phyloP scores from a whole-genome alignment of 805 yeast genomes.

The Blastobotrys attinorum region DNA sequence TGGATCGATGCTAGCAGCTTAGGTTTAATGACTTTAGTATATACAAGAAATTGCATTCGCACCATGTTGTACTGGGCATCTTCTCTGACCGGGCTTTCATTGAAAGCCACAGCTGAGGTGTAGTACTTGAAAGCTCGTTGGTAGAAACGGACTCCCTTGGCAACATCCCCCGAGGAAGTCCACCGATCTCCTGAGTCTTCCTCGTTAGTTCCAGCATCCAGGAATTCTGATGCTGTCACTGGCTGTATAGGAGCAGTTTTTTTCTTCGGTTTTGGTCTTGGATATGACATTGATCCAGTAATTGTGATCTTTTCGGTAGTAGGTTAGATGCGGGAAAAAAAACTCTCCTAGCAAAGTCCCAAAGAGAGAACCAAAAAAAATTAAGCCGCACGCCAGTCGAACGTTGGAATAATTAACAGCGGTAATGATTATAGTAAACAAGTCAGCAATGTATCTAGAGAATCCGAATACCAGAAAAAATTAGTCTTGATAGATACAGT shows the following conservation, averaged over 20 bases:
- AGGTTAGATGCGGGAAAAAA: too few species aligned
- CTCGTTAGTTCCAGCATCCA: constrained; percentile 49
- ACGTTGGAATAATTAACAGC: too few species aligned
- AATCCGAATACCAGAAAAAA: too few species aligned
- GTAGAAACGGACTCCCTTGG: constrained; percentile 59
- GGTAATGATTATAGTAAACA: too few species aligned
- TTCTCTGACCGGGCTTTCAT: background rate
- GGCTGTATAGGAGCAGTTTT: background rate
- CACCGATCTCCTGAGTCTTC: constrained; percentile 77
- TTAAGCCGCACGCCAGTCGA: too few species aligned
- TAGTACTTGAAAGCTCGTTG: constrained; percentile 47
- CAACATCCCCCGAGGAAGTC: constrained; percentile 50
- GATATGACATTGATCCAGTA: too few species aligned
- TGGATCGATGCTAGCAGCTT: constrained; percentile 9
- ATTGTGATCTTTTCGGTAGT: too few species aligned
- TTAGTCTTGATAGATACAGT: too few species aligned
- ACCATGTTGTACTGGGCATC: constrained; percentile 56
- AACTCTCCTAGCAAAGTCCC: background rate
- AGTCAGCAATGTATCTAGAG: too few species aligned
- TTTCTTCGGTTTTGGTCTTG: constrained; percentile 9
- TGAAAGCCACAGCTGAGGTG: constrained; percentile 28
- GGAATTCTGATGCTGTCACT: constrained; percentile 42
- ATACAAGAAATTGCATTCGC: constrained; percentile 52
- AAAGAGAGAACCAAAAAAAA: background rate
- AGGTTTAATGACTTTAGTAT: constrained; percentile 38